These are phyloP conservation scores for Daldinia bambusicola DNA, from an alignment of 495 filamentous ascomycete genomes.

Conservation along the genomic window DNA sequence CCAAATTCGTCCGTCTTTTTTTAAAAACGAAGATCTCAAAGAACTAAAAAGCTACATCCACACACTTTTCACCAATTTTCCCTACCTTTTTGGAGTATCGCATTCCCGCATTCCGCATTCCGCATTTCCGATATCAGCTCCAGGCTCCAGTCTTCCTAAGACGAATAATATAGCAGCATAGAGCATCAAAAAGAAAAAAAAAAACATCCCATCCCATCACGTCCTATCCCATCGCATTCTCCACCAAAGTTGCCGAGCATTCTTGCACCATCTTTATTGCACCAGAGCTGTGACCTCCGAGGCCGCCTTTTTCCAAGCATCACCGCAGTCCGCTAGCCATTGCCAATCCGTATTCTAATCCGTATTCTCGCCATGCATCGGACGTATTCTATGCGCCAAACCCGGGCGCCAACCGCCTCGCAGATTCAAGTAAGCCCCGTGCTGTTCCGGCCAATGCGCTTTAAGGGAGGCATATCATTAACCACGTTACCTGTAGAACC, in stretches of 20 bases:
- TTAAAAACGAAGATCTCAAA: constrained; percentile 32
- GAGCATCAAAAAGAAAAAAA: neutral
- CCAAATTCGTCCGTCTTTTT: constrained; percentile 36
- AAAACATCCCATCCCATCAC: neutral
- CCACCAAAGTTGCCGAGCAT: neutral
- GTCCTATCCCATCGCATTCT: neutral
- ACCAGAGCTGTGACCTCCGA: neutral
- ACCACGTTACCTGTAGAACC: constrained; percentile 71
- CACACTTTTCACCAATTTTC: constrained; percentile 18
- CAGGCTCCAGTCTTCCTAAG: constrained; percentile 11
- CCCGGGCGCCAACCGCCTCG: constrained; percentile 83
- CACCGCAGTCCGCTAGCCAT: constrained; percentile 14
- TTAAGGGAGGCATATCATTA: constrained; percentile 18
- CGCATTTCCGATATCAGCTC: neutral
- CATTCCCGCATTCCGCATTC: constrained; percentile 4
- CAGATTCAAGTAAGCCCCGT: constrained; percentile 58
- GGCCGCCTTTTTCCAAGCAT: constrained; percentile 7
- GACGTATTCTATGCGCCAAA: constrained; percentile 98
- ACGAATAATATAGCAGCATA: constrained; percentile 9
- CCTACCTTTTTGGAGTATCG: constrained; percentile 17
- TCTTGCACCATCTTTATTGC: neutral
- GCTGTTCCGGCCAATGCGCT: constrained; percentile 14
- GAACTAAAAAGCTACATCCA: constrained; percentile 19
- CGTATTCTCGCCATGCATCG: constrained; percentile 78
- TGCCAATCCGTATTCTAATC: constrained; percentile 11